Conservation (phyloP, 225 moss, liverwort and hornwort species). For the Marchantia polymorpha region DNA sequence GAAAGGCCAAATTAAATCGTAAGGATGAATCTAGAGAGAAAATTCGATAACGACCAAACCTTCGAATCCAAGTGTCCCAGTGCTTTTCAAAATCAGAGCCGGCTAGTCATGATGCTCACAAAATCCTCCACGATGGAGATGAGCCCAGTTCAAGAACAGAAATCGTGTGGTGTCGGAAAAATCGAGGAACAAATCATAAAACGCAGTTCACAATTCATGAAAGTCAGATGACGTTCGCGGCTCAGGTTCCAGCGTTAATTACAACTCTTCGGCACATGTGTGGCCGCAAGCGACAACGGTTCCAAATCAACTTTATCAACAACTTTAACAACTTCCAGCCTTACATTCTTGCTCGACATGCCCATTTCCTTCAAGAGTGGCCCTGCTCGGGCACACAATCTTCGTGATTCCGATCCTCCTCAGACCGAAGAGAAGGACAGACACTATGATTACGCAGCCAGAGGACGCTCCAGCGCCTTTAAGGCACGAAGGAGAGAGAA, state of each 20-base stretch:
- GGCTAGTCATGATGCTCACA: too few species aligned
- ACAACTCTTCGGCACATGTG: too few species aligned
- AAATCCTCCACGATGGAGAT: neutral
- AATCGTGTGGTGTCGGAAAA: too few species aligned
- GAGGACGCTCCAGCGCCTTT: neutral
- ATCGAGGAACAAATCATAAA: too few species aligned
- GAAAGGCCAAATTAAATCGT: too few species aligned
- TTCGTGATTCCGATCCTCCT: neutral
- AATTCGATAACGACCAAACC: too few species aligned
- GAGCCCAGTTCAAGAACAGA: neutral
- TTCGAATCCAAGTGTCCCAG: too few species aligned
- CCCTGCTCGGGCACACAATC: neutral
- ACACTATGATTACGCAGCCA: neutral
- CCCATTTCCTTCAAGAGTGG: neutral
- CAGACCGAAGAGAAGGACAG: neutral
- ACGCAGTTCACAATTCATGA: too few species aligned
- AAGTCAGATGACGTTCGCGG: too few species aligned
- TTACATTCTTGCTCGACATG: constrained; percentile 1
- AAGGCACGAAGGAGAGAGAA: neutral
- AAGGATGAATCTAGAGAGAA: too few species aligned
- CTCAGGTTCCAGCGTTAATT: too few species aligned
- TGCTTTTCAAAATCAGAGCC: too few species aligned
- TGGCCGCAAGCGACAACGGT: neutral
- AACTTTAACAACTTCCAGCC: neutral
- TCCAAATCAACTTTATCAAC: neutral